Conservation (phyloP, 345 rosid genomes). For the Citrus sp. region DNA sequence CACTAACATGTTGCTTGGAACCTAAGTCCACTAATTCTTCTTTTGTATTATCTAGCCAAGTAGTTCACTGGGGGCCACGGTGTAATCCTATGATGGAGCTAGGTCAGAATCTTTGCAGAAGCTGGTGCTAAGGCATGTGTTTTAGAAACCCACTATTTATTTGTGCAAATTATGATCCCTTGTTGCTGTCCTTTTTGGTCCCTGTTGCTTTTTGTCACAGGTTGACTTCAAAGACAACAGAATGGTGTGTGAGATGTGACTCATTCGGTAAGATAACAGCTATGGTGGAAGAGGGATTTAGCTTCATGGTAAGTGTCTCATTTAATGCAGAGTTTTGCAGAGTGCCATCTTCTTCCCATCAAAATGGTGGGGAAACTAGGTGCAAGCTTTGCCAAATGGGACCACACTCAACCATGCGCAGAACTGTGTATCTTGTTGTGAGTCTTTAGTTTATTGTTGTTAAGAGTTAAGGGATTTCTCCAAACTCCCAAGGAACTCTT, state of each 20-base stretch:
- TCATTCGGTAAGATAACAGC: neutral
- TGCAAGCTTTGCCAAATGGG: neutral
- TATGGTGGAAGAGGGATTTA: neutral
- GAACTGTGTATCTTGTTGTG: neutral
- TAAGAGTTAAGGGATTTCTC: neutral
- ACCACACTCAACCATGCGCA: neutral
- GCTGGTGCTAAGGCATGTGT: constrained; percentile 59
- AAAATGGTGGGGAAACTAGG: neutral
- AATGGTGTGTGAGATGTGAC: constrained; percentile 11
- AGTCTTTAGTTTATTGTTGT: neutral
- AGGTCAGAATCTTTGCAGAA: constrained; percentile 69
- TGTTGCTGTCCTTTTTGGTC: constrained; percentile 28
- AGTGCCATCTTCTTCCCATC: neutral
- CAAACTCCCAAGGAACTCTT: neutral
- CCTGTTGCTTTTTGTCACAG: constrained; percentile 26
- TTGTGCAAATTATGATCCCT: constrained; percentile 30
- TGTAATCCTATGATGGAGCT: constrained; percentile 45
- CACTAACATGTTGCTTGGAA: neutral
- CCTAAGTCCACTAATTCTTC: constrained; percentile 21
- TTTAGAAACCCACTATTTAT: constrained; percentile 31
- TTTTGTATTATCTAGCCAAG: constrained; percentile 33
- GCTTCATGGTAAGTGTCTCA: constrained; percentile 20
- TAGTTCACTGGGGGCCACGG: constrained; percentile 35
- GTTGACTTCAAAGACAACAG: constrained; percentile 33
- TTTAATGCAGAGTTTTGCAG: constrained; percentile 12